Evolutionary conservation across 2,329 filamentous ascomycete genomes (phyloP).

Genomic region (Epichloe scottii): DNA sequence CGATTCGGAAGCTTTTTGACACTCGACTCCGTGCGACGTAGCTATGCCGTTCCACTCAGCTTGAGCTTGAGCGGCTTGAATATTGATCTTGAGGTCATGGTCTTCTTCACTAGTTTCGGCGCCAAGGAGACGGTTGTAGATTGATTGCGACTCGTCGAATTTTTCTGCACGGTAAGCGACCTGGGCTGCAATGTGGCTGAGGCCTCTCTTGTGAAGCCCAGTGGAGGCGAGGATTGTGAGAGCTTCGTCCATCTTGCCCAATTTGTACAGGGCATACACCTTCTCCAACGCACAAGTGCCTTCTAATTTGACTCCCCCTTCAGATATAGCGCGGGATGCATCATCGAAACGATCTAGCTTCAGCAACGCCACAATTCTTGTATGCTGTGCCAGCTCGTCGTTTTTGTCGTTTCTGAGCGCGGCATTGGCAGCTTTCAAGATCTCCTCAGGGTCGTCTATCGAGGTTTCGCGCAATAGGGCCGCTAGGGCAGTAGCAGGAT

Average conservation of each 20-base stretch:
- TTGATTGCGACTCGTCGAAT: slow-evolving; percentile 51
- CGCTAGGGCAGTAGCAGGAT: slow-evolving; percentile 37
- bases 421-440: slow-evolving; percentile 51
- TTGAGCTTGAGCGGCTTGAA: slow-evolving; percentile 60
- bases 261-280: slow-evolving; percentile 76
- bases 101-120: slow-evolving; percentile 45
- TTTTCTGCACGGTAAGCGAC: slow-evolving; percentile 63
- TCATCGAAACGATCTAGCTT: slow-evolving; percentile 77
- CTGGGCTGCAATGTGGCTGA: slow-evolving; percentile 48
- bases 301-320: slow-evolving; percentile 48
- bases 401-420: slow-evolving; percentile 48
- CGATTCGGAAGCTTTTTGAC: slow-evolving; percentile 51
- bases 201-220: slow-evolving; percentile 21
- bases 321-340: slow-evolving; percentile 55
- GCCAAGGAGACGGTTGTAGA: slow-evolving; percentile 48
- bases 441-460: slow-evolving; percentile 61
- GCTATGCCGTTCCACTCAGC: slow-evolving; percentile 52
- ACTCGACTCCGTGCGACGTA: slow-evolving; percentile 27
- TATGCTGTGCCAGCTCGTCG: slow-evolving; percentile 50
- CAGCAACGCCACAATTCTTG: slow-evolving; percentile 60
- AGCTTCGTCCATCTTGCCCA: slow-evolving; percentile 56
- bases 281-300: slow-evolving; percentile 53
- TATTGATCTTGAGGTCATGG: slow-evolving; percentile 66
- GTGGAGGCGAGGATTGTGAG: slow-evolving; percentile 27
- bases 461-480: slow-evolving; percentile 41